Conservation (phyloP, 768 basidiomycete genomes). For the Podaxis rugospora region DNA sequence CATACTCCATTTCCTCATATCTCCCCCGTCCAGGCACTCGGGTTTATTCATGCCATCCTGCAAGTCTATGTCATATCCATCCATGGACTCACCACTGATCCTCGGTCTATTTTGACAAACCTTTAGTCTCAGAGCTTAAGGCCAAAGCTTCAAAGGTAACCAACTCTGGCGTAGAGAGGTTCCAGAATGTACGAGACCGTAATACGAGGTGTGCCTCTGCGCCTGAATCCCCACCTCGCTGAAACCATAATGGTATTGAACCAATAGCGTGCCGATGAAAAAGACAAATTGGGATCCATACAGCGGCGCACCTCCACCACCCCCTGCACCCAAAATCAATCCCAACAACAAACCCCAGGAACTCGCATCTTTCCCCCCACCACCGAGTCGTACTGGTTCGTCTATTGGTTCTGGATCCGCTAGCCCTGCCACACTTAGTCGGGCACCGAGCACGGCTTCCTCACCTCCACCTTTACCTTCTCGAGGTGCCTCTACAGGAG, state of each 20-base stretch:
- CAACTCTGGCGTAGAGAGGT: constrained; percentile 45
- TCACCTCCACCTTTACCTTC: constrained; percentile 21
- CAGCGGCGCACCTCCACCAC: constrained; percentile 44
- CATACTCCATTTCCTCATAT: constrained; percentile 1
- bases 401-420: constrained; percentile 10
- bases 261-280: constrained; percentile 48
- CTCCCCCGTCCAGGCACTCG: constrained; percentile 1
- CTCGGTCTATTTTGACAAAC: neutral
- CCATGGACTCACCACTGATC: constrained; percentile 6
- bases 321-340: constrained; percentile 39
- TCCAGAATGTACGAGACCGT: constrained; percentile 53
- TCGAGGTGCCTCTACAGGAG: constrained; percentile 18
- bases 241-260: neutral
- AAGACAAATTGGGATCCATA: constrained; percentile 65
- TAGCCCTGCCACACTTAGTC: constrained; percentile 4
- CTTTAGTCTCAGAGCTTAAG: constrained; percentile 60
- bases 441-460: constrained; percentile 13
- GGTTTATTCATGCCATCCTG: constrained; percentile 28
- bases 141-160: constrained; percentile 61
- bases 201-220: constrained; percentile 37
- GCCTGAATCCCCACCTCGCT: neutral
- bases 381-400: constrained; percentile 31
- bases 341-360: constrained; percentile 26
- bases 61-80: constrained; percentile 16
- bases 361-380: constrained; percentile 25